Base-by-base conservation (phyloP, 2,329 filamentous ascomycete species). In the Acrocalymma vagum region DNA sequence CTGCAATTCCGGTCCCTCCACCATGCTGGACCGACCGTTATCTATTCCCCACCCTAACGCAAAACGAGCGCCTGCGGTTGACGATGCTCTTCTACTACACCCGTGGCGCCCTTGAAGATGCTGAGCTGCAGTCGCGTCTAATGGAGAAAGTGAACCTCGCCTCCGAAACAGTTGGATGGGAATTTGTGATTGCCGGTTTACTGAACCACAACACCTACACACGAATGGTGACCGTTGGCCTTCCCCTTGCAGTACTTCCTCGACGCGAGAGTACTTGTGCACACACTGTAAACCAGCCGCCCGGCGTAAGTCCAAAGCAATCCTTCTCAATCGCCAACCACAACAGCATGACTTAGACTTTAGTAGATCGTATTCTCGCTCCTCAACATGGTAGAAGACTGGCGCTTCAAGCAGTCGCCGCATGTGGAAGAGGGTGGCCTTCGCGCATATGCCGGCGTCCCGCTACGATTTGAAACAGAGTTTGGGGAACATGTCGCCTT, bases 51-150 rank as follows among this genome's bases (percentile, higher is more conserved):
- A 47, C 58, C 1, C 49, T 72, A 26, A 58, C 67, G 3, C 58
- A 51, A 14, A 70, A 72, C 33, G 70, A 72, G 45, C 55, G 65
- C 16, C 38, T 70, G 5, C 63, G 70, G 18, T 49, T 72, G 28
- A 71, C 69, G 2, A 62, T 68, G 51, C 52, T 75, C 1, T 78
- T 70, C 64, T 78, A 78, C 39, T 75, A 77, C 22, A 73, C 73
- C 1, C 60, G 62, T 18, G 67, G 66, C 4, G 58, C 74, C 7
- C 50, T 71, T 9, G 52, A 71, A 6, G 72, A 78, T 36, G 46
- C 46, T 6, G 72, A 75, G 23, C 58, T 77, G 23, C 55, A 76
- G 11, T 63, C 62, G 3, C 64, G 68, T 1, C 48, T 78, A 3
- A 72, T 75, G 17, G 71, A 75, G 17, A 76, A 76, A 43, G 63